A percentile compares a stretch with the other conserved stretches of the same genome.
These are phyloP conservation scores for Tuber borchii DNA, from an alignment of 495 filamentous ascomycete genomes.

Conservation along the genomic window DNA sequence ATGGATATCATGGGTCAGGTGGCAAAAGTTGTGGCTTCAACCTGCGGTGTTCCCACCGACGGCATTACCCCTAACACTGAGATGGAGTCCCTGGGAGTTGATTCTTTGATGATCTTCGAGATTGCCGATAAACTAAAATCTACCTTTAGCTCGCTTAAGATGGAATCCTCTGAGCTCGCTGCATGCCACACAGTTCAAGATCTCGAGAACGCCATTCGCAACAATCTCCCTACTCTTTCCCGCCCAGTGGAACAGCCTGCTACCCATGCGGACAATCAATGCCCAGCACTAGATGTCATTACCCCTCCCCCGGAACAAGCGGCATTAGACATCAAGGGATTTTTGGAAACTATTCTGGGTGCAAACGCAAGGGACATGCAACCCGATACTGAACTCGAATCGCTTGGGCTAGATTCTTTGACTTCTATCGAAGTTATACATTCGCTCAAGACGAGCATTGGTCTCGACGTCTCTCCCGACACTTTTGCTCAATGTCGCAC, in stretches of 20 bases:
- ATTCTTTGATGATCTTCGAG: slow-evolving; percentile 55
- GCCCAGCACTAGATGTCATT: slow-evolving; percentile 10
- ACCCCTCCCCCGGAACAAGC: slow-evolving; percentile 27
- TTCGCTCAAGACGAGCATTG: slow-evolving; percentile 30
- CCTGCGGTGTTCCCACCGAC: slow-evolving; percentile 60
- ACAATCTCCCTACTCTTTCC: slow-evolving; percentile 26
- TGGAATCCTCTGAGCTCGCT: slow-evolving; percentile 51
- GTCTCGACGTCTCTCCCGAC: slow-evolving; percentile 28
- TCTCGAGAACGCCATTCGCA: slow-evolving; percentile 39
- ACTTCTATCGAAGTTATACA: slow-evolving; percentile 34
- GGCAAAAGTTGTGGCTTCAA: slow-evolving; percentile 54
- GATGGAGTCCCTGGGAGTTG: slow-evolving; percentile 55
- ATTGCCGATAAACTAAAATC: slow-evolving; percentile 53
- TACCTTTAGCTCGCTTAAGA: slow-evolving; percentile 50
- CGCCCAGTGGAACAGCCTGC: slow-evolving; percentile 1
- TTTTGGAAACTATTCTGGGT: slow-evolving; percentile 35
- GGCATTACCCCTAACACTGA: slow-evolving; percentile 55
- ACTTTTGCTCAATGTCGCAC: slow-evolving; percentile 24
- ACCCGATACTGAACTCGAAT: slow-evolving; percentile 26
- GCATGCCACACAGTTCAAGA: slow-evolving; percentile 50
- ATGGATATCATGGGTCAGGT: slow-evolving; percentile 20
- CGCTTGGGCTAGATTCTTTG: slow-evolving; percentile 32
- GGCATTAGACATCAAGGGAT: slow-evolving; percentile 35
- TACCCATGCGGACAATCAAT: background rate
- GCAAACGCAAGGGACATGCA: slow-evolving; percentile 28